These are phyloP conservation scores for Nothomitra cinnamomea DNA, from an alignment of 2,329 filamentous ascomycete species.

Conservation along the genomic window DNA sequence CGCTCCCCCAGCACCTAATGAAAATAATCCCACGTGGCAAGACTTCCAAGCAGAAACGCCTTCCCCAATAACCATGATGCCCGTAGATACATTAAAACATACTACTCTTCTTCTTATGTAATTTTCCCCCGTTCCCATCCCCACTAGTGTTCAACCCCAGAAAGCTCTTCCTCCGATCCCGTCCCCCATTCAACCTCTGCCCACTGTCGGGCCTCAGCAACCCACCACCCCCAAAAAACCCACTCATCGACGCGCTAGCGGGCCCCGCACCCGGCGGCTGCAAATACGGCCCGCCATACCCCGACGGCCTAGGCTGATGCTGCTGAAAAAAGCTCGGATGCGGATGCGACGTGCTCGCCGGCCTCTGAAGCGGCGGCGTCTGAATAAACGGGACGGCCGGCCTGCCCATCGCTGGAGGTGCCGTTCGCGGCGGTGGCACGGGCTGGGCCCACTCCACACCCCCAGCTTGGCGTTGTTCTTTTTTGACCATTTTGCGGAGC, in stretches of 20 bases:
- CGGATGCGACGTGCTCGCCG: background rate
- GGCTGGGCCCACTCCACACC: constrained; percentile 6
- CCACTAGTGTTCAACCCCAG: constrained; percentile 22
- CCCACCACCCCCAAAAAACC: constrained; percentile 4
- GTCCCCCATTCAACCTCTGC: constrained; percentile 10
- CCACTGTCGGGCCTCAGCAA: constrained; percentile 10
- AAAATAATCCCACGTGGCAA: too few species aligned
- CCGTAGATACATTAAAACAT: constrained; percentile 7
- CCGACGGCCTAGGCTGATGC: background rate
- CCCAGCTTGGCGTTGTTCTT: constrained; percentile 10
- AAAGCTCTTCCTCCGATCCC: constrained; percentile 27
- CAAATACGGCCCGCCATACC: constrained; percentile 14
- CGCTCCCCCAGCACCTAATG: too few species aligned
- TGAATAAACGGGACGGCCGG: constrained; percentile 10
- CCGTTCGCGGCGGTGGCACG: constrained; percentile 7
- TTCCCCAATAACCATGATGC: too few species aligned
- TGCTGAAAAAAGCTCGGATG: background rate
- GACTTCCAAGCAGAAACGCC: too few species aligned
- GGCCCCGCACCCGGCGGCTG: constrained; percentile 10
- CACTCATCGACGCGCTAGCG: constrained; percentile 11
- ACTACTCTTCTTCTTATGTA: constrained; percentile 9
- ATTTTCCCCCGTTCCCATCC: background rate
- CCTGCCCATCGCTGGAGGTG: constrained; percentile 1
- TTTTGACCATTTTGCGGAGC: constrained; percentile 40
- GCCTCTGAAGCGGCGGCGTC: constrained; percentile 10